Conservation (phyloP, 768 basidiomycete species). For the Pleurotus eryngii region DNA sequence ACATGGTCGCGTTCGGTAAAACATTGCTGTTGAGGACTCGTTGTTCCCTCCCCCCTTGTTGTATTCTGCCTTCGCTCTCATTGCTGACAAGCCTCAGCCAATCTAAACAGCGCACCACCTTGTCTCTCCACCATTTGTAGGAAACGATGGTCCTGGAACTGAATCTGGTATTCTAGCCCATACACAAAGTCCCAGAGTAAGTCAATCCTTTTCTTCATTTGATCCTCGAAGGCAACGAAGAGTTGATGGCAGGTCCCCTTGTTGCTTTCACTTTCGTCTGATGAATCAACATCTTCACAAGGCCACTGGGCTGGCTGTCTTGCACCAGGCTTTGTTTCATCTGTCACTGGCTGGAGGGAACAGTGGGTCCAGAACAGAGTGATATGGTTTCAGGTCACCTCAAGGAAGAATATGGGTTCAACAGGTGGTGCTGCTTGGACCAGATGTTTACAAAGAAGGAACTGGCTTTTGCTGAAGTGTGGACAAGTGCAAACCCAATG, state of each 20-base stretch:
- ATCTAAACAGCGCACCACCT: slow-evolving; percentile 16
- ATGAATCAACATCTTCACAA: not conserved
- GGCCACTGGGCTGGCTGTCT: not conserved
- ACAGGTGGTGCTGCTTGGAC: slow-evolving; percentile 19
- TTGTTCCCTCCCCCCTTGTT: slow-evolving; percentile 11
- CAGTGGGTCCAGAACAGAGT: slow-evolving; percentile 20
- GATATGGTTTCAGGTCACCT: slow-evolving; percentile 15
- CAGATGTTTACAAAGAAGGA: slow-evolving; percentile 26
- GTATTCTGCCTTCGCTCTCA: slow-evolving; percentile 17
- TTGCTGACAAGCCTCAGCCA: slow-evolving; percentile 17
- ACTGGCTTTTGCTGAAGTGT: slow-evolving; percentile 16
- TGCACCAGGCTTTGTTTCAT: slow-evolving; percentile 6
- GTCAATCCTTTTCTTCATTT: slow-evolving; percentile 15
- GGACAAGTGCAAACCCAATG: slow-evolving; percentile 22
- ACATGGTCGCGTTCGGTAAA: not conserved
- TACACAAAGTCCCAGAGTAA: slow-evolving; percentile 15
- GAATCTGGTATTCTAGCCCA: slow-evolving; percentile 20
- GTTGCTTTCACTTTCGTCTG: not conserved
- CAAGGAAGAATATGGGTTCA: slow-evolving; percentile 19
- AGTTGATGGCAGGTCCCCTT: not conserved
- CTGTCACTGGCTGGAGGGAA: slow-evolving; percentile 9
- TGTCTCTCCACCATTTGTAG: slow-evolving; percentile 17
- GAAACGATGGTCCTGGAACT: slow-evolving; percentile 22
- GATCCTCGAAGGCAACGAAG: slow-evolving; percentile 15
- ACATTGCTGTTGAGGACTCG: slow-evolving; percentile 11